Evolutionary conservation across 768 basidiomycete genomes (phyloP).

Genomic region (Boletus rubroflammeus): DNA sequence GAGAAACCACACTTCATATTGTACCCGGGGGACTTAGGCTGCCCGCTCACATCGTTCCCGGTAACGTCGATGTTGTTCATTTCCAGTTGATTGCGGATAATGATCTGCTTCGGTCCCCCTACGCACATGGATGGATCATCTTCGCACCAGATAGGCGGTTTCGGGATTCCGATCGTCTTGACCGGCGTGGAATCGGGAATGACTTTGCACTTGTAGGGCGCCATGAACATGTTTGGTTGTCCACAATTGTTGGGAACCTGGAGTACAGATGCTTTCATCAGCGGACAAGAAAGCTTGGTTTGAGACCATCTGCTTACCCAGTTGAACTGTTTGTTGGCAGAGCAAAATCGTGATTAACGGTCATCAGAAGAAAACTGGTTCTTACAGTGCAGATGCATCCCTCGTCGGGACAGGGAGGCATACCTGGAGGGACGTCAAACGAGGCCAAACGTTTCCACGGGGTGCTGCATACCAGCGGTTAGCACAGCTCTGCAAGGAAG

Average conservation of each 20-base stretch:
- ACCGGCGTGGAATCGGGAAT: neutral
- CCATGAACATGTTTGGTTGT: constrained; percentile 4
- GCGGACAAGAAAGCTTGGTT: neutral
- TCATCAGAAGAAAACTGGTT: neutral
- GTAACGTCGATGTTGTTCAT: constrained; percentile 5
- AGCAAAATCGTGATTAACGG: neutral
- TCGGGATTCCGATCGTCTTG: constrained; percentile 5
- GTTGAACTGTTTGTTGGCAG: neutral
- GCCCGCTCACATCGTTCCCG: neutral
- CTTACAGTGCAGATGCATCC: constrained; percentile 9
- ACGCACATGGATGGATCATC: constrained; percentile 2
- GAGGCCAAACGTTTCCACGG: neutral
- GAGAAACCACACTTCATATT: constrained; percentile 13
- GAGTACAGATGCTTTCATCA: neutral
- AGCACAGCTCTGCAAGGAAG: neutral
- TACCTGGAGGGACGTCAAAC: constrained; percentile 3
- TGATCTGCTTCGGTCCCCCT: constrained; percentile 5
- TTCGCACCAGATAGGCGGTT: constrained; percentile 5
- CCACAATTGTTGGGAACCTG: constrained; percentile 11
- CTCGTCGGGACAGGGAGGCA: neutral
- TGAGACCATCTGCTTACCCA: constrained; percentile 9
- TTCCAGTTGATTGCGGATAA: neutral
- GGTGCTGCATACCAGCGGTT: constrained; percentile 1
- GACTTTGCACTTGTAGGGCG: neutral
- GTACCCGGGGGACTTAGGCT: constrained; percentile 1